Evolutionary conservation across 257 asterid species (phyloP).

Genomic region (Scutellaria barbata): DNA sequence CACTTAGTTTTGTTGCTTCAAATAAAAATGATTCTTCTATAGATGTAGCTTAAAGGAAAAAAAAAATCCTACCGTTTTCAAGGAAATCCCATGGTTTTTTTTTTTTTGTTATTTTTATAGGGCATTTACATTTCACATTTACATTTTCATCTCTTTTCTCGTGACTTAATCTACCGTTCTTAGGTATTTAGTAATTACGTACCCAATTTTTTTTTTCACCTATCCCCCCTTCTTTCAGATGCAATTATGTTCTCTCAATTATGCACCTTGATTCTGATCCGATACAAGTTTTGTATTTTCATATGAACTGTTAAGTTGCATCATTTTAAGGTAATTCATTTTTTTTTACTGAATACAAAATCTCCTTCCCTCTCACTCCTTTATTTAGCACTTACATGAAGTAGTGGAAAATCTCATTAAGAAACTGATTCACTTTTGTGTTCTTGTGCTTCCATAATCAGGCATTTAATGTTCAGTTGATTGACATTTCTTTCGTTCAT

Average conservation of each 20-base stretch:
- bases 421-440: neutral
- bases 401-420: neutral
- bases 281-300: no score
- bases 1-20: no score
- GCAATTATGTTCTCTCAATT: no score
- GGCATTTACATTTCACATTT: neutral
- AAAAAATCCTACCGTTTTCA: neutral
- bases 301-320: no score
- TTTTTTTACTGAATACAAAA: conserved; percentile 6
- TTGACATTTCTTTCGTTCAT: conserved; percentile 3
- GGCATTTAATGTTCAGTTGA: neutral
- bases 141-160: no score
- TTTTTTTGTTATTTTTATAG: neutral
- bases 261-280: no score
- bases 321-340: neutral
- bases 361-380: neutral
- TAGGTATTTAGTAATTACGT: neutral
- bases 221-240: no score
- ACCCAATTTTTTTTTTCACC: no score
- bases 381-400: neutral
- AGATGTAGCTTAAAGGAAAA: no score
- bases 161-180: neutral
- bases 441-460: neutral
- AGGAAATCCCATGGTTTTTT: neutral
- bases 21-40: no score